Conservation (phyloP, 73 alveolate genomes). For the Urostyla sp. region DNA sequence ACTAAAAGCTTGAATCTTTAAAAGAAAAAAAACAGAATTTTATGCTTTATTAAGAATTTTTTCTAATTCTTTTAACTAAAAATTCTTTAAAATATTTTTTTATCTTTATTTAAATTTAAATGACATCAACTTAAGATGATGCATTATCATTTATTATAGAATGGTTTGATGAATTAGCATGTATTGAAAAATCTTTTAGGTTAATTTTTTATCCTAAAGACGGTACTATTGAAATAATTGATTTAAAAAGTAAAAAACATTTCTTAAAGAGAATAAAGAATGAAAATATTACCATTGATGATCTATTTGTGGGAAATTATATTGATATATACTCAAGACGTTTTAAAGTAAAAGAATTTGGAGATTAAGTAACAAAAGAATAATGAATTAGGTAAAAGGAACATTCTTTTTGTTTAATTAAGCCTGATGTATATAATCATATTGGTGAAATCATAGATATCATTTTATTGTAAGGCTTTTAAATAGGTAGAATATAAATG, state of each 20-base stretch:
- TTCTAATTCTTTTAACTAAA: too few relatives aligned
- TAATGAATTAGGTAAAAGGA: slow-evolving; percentile 15
- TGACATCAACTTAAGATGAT: slow-evolving; percentile 70
- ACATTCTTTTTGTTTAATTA: slow-evolving; percentile 56
- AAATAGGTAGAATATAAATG: slow-evolving; percentile 53
- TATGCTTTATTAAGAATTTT: too few relatives aligned
- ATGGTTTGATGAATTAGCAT: slow-evolving; percentile 93
- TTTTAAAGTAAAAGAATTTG: slow-evolving; percentile 54
- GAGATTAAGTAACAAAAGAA: slow-evolving; percentile 55
- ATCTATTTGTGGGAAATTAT: slow-evolving; percentile 45
- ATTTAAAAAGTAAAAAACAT: slow-evolving; percentile 29
- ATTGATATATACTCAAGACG: slow-evolving; percentile 43
- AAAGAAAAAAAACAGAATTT: too few relatives aligned
- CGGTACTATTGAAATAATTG: slow-evolving; percentile 88
- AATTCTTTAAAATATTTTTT: background rate
- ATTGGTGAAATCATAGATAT: slow-evolving; percentile 60
- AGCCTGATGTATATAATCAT: slow-evolving; percentile 63
- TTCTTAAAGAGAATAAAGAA: slow-evolving; percentile 10
- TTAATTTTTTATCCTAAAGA: slow-evolving; percentile 90
- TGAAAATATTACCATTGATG: slow-evolving; percentile 1
- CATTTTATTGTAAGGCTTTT: slow-evolving; percentile 18
- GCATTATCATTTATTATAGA: slow-evolving; percentile 89
- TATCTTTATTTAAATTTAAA: background rate
- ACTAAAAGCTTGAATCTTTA: too few relatives aligned
- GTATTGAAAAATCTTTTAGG: slow-evolving; percentile 80